phyloP scores from a whole-genome alignment of 441 rosid genomes.

The Bocquillonia castaneifolia region DNA sequence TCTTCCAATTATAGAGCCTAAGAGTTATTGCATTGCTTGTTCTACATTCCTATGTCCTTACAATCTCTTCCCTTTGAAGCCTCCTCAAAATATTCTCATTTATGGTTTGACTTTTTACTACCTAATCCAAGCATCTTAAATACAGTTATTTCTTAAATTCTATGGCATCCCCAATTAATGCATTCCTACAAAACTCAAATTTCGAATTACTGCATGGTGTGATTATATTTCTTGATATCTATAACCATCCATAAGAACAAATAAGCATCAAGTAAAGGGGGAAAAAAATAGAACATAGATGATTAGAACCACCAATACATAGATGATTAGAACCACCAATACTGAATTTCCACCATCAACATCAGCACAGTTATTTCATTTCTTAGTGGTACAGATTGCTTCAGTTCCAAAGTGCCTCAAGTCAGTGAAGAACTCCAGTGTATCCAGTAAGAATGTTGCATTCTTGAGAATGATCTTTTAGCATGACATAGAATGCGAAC shows the following conservation, averaged over 20 bases:
- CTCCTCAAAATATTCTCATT: not conserved
- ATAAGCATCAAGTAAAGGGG: no score
- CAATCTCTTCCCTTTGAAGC: not conserved
- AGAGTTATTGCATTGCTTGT: not conserved
- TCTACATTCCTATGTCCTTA: not conserved
- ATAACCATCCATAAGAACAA: not conserved
- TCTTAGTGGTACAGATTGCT: not conserved
- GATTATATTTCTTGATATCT: not conserved
- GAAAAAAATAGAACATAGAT: not conserved
- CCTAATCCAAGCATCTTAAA: no score
- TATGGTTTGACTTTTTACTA: not conserved
- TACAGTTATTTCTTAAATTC: not conserved
- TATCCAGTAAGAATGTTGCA: no score
- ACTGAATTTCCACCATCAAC: no score
- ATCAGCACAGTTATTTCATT: no score
- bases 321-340: not conserved
- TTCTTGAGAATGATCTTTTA: no score
- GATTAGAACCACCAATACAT: not conserved
- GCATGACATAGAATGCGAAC: no score
- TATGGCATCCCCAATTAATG: not conserved
- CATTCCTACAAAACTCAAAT: not conserved
- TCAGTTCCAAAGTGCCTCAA: not conserved
- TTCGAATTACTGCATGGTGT: not conserved
- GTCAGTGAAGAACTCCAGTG: no score
- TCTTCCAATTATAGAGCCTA: not conserved